Conservation (phyloP, 83 land plant genomes). For the Diphasiastrum complanatum region DNA sequence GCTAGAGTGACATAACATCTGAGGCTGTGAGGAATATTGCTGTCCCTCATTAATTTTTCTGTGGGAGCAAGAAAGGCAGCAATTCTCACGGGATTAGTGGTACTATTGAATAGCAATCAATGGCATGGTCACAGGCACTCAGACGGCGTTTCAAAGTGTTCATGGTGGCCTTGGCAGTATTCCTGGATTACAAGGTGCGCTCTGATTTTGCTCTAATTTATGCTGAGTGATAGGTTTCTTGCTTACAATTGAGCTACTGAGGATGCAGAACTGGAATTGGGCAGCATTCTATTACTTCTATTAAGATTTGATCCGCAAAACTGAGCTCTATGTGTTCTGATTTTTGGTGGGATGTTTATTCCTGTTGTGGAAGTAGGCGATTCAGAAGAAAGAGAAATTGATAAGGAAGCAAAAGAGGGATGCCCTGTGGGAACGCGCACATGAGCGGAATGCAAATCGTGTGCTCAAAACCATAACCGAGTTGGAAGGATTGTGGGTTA, state of each 20-base stretch:
- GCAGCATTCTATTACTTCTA: no score
- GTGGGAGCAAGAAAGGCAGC: no score
- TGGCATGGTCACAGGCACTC: constrained; percentile 68
- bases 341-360: background rate
- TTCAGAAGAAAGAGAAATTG: constrained; percentile 70
- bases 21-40: no score
- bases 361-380: constrained; percentile 29
- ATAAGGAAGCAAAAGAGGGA: constrained; percentile 26
- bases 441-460: constrained; percentile 86
- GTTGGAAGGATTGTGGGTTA: constrained; percentile 95
- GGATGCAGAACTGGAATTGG: no score
- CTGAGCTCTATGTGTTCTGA: background rate
- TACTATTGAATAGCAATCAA: no score
- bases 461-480: constrained; percentile 57
- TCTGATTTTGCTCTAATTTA: background rate
- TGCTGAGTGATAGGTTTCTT: background rate
- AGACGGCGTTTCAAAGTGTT: constrained; percentile 60
- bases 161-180: constrained; percentile 49
- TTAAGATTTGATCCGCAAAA: constrained; percentile 1
- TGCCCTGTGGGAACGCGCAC: constrained; percentile 70
- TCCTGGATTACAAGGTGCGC: constrained; percentile 35
- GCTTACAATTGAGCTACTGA: no score
- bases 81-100: no score
- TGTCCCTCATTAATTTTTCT: no score
- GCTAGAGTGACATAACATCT: no score